Conservation (phyloP, 2,329 filamentous ascomycete species). For the Purpureocillium lavendulum region DNA sequence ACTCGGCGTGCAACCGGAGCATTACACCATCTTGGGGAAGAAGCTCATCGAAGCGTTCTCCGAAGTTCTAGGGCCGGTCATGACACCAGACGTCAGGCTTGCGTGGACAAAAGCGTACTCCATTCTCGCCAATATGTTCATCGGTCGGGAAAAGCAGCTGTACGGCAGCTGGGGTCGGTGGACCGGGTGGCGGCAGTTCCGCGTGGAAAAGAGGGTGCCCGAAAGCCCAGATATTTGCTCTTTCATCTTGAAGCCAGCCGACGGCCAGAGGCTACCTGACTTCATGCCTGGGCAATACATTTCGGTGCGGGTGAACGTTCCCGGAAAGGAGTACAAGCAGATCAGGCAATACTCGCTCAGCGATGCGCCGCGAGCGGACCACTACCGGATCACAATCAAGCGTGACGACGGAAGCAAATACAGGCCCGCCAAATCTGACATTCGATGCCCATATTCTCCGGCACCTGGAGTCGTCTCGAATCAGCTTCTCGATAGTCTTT, state of each 20-base stretch:
- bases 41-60: constrained; percentile 61
- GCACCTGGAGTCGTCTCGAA: constrained; percentile 63
- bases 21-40: constrained; percentile 63
- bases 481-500: constrained; percentile 53
- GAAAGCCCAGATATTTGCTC: constrained; percentile 63
- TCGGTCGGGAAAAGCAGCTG: constrained; percentile 53
- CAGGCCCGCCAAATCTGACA: too few relatives aligned
- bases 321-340: constrained; percentile 50
- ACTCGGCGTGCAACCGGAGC: constrained; percentile 57
- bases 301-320: constrained; percentile 51
- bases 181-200: constrained; percentile 61
- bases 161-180: constrained; percentile 55
- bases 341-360: constrained; percentile 66
- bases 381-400: constrained; percentile 67
- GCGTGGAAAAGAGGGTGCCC: constrained; percentile 52
- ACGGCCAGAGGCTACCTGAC: constrained; percentile 48
- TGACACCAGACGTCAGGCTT: constrained; percentile 54
- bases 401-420: constrained; percentile 45
- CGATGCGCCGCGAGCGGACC: constrained; percentile 50
- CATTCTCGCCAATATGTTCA: constrained; percentile 66
- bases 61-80: constrained; percentile 53
- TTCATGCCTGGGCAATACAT: constrained; percentile 69
- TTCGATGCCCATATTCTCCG: constrained; percentile 12
- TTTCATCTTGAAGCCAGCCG: constrained; percentile 59
- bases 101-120: constrained; percentile 68